These are phyloP conservation scores for Neobulgaria alba DNA, from an alignment of 2,329 filamentous ascomycete species.

Conservation along the genomic window DNA sequence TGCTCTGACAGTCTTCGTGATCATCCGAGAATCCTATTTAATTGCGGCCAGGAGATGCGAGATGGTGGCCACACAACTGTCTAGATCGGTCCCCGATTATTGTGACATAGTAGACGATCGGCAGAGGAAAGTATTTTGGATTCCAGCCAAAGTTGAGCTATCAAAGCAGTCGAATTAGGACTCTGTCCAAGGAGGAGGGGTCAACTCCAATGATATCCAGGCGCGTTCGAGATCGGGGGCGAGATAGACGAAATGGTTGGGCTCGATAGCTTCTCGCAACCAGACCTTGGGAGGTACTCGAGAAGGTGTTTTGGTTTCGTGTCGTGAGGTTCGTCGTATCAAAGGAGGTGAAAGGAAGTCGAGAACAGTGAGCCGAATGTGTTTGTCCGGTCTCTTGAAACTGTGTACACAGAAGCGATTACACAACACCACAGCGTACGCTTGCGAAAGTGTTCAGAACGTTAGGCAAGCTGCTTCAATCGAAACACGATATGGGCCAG, in stretches of 20 bases:
- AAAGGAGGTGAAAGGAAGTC: slow-evolving; percentile 14
- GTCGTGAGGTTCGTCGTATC: slow-evolving; percentile 10
- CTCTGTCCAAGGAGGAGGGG: slow-evolving; percentile 8
- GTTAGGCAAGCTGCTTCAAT: slow-evolving; percentile 1
- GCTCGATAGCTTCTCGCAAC: not conserved
- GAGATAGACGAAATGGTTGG: no score
- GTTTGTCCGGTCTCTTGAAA: slow-evolving; percentile 18
- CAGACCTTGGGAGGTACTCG: not conserved
- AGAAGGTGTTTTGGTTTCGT: slow-evolving; percentile 5
- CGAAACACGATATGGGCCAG: slow-evolving; percentile 13
- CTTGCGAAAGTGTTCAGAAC: slow-evolving; percentile 9
- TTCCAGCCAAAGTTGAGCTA: slow-evolving; percentile 8
- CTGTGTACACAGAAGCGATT: slow-evolving; percentile 10
- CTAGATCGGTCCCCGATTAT: not conserved
- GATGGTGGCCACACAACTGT: slow-evolving; percentile 19
- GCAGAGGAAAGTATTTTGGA: slow-evolving; percentile 10
- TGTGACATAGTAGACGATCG: slow-evolving; percentile 7
- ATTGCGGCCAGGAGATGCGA: slow-evolving; percentile 8
- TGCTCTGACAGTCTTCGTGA: not conserved
- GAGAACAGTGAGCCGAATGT: slow-evolving; percentile 7
- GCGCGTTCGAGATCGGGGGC: no score
- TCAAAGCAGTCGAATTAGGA: slow-evolving; percentile 21
- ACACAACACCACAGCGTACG: slow-evolving; percentile 5
- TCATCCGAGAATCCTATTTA: not conserved
- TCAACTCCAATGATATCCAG: slow-evolving; percentile 12